Percentiles rank a stretch among this genome's conserved stretches.
phyloP scores from a whole-genome alignment of 768 basidiomycete genomes.

The Suillus occidentalis region DNA sequence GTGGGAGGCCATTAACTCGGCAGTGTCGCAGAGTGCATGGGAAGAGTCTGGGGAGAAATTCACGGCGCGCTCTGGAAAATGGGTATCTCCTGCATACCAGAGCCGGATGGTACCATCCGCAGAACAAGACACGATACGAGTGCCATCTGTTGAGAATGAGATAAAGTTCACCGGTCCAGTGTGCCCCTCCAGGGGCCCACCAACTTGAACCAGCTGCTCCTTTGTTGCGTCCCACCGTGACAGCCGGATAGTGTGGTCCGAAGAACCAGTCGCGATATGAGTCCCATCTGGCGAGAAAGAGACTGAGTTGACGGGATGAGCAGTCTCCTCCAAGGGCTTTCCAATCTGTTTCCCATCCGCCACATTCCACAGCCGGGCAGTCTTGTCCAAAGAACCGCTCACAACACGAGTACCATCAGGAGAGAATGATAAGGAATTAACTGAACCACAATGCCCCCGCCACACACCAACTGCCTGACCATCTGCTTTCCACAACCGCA shows the following conservation, averaged over 20 bases:
- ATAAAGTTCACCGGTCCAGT: neutral
- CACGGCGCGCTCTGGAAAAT: neutral
- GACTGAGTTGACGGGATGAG: neutral
- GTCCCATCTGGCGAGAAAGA: conserved; percentile 6
- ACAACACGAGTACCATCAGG: neutral
- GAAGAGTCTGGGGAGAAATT: neutral
- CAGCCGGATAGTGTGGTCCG: neutral
- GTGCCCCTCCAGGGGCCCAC: neutral
- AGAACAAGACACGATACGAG: neutral
- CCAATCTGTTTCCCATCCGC: neutral
- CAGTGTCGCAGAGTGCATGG: neutral
- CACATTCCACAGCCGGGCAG: neutral
- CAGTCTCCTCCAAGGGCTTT: neutral
- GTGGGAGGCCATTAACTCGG: neutral
- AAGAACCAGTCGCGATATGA: neutral
- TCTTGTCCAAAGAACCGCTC: neutral
- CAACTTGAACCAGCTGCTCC: neutral
- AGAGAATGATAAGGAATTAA: conserved; percentile 5
- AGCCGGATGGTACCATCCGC: neutral
- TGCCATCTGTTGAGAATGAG: conserved; percentile 1
- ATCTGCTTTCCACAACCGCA: conserved; percentile 23
- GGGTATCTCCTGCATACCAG: neutral
- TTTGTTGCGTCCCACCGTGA: neutral
- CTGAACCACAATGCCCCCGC: neutral
- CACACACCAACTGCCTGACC: conserved; percentile 8